These are phyloP conservation scores for Coniosporium tulheliwenetii DNA, from an alignment of 2,329 filamentous ascomycete species.

Conservation along the genomic window DNA sequence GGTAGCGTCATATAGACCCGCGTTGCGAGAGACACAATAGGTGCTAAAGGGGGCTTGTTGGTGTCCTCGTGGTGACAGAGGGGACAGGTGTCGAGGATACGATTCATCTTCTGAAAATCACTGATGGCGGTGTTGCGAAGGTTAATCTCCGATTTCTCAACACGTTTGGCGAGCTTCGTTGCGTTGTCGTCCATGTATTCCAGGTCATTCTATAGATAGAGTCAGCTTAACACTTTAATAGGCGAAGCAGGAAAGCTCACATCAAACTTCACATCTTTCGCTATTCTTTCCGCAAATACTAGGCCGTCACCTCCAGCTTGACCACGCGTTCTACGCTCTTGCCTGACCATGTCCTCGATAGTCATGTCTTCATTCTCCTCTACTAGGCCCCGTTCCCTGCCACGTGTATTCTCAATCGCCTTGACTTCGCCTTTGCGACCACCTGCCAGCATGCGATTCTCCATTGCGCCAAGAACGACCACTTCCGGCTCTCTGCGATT, in stretches of 20 bases:
- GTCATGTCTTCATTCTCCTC: conserved; percentile 91
- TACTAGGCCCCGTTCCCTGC: conserved; percentile 68
- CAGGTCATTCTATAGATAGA: conserved; percentile 49
- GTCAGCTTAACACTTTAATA: not conserved
- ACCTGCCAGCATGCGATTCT: conserved; percentile 81
- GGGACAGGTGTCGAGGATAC: conserved; percentile 71
- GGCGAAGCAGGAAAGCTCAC: conserved; percentile 17
- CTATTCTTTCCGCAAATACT: conserved; percentile 79
- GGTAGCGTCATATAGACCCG: conserved; percentile 77
- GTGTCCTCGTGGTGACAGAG: conserved; percentile 87
- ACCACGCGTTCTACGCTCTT: conserved; percentile 73
- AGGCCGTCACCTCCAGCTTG: conserved; percentile 65
- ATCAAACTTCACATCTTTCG: conserved; percentile 81
- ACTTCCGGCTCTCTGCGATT: conserved; percentile 45
- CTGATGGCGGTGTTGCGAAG: conserved; percentile 75
- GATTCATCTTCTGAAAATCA: conserved; percentile 82
- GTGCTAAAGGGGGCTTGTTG: conserved; percentile 61
- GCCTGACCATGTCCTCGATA: conserved; percentile 91
- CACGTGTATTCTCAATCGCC: conserved; percentile 62
- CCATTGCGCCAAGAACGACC: conserved; percentile 73
- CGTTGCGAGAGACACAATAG: conserved; percentile 72
- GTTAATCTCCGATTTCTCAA: conserved; percentile 76
- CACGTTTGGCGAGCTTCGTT: conserved; percentile 67
- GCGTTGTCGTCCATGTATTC: conserved; percentile 98
- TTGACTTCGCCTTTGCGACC: conserved; percentile 59